A percentile compares a stretch with the other conserved stretches of the same genome.
phyloP scores from a whole-genome alignment of 176 grass and related monocot genomes.

The Musa acuminata region DNA sequence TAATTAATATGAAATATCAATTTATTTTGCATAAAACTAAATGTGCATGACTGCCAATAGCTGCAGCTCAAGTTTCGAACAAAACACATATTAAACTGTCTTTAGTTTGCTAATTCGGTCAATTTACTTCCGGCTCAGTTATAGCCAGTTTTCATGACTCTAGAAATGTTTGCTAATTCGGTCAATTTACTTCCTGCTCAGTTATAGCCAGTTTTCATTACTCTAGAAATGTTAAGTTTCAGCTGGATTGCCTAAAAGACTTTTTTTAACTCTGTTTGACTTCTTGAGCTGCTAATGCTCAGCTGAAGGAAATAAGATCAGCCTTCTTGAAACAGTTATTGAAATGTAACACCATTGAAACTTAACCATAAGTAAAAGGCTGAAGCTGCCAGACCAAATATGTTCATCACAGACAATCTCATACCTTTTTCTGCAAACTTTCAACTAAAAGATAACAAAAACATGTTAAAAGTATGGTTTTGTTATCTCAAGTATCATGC shows the following conservation, averaged over 20 bases:
- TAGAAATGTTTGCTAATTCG: background rate
- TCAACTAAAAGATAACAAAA: no score
- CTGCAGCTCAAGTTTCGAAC: background rate
- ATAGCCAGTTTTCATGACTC: background rate
- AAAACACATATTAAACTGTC: background rate
- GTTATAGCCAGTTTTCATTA: background rate
- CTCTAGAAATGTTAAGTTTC: background rate
- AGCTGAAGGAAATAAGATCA: no score
- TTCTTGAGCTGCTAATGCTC: background rate
- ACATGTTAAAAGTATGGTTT: no score
- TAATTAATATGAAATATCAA: background rate
- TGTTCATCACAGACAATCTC: no score
- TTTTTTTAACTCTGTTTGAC: background rate
- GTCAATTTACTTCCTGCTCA: background rate
- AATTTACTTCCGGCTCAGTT: background rate
- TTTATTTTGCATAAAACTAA: no score
- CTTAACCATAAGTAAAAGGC: no score
- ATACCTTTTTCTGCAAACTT: no score
- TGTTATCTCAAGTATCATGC: no score
- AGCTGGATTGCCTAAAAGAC: background rate
- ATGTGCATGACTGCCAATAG: background rate
- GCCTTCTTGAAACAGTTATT: no score
- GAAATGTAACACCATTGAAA: no score
- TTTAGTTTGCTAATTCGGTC: background rate
- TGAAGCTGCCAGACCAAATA: no score